Percentiles rank a stretch among this genome's conserved stretches.
phyloP scores from a whole-genome alignment of 805 yeast species.

The Tetrapisispora iriomotensis region DNA sequence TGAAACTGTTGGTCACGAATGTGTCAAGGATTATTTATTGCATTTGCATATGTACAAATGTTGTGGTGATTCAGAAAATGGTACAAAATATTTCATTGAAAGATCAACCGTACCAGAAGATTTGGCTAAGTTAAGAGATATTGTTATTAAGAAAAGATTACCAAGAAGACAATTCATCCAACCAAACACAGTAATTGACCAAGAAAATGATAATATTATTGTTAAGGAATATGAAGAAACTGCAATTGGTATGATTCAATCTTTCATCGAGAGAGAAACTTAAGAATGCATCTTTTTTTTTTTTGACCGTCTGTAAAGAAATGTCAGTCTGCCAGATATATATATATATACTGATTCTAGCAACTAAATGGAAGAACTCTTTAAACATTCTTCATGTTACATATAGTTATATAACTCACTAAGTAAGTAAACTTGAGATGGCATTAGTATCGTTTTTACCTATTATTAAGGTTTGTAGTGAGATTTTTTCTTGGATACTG shows the following conservation, averaged over 20 bases:
- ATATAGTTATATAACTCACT: too few species aligned
- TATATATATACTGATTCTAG: too few species aligned
- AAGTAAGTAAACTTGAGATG: too few species aligned
- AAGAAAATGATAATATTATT: constrained; percentile 15
- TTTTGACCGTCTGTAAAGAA: not conserved
- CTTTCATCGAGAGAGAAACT: constrained; percentile 54
- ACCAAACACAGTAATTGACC: constrained; percentile 50
- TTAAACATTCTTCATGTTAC: too few species aligned
- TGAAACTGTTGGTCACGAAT: constrained; percentile 57
- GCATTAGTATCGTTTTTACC: not conserved
- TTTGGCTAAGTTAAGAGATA: constrained; percentile 53
- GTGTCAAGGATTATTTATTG: constrained; percentile 59
- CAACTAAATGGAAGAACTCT: too few species aligned
- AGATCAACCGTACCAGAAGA: constrained; percentile 62
- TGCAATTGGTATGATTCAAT: constrained; percentile 66
- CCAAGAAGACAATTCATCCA: constrained; percentile 83
- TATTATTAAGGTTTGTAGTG: not conserved
- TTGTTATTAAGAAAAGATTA: constrained; percentile 58
- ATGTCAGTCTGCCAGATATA: too few species aligned
- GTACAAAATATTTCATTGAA: constrained; percentile 51
- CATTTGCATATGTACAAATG: constrained; percentile 73
- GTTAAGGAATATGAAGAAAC: constrained; percentile 69
- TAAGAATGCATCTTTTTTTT: constrained; percentile 3
- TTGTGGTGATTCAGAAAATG: constrained; percentile 60
- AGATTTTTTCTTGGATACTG: not conserved